phyloP scores from a whole-genome alignment of 148 eudicot genomes.

The Amaranthus hypochondriacus region DNA sequence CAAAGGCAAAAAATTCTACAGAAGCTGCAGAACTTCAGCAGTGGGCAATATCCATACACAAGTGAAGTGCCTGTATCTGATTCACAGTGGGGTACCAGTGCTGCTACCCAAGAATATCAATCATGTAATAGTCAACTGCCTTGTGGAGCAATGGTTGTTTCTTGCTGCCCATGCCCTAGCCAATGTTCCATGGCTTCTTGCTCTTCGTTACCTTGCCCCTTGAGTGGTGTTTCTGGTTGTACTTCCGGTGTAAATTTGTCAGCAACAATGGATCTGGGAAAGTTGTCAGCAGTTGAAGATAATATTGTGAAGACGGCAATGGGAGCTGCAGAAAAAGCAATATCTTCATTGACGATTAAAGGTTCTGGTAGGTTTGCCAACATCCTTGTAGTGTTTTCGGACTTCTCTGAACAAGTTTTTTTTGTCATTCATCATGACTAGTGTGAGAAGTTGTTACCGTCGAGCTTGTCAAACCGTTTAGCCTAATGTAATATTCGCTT shows the following conservation, averaged over 20 bases:
- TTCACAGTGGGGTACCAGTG: conserved; percentile 28
- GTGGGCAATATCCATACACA: conserved; percentile 35
- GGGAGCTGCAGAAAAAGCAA: conserved; percentile 72
- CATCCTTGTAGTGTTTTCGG: conserved; percentile 2
- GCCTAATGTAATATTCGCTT: neutral
- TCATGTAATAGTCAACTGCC: conserved; percentile 36
- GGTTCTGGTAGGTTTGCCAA: conserved; percentile 31
- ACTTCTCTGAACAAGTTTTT: neutral
- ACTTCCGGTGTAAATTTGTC: conserved; percentile 25
- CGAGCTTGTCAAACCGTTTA: neutral
- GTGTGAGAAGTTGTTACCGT: neutral
- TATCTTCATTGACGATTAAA: conserved; percentile 43
- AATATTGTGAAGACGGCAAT: conserved; percentile 50
- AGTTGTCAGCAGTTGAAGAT: conserved; percentile 29
- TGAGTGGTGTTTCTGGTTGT: conserved; percentile 29
- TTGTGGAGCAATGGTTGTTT: conserved; percentile 25
- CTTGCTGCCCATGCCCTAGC: conserved; percentile 45
- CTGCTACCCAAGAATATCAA: conserved; percentile 42
- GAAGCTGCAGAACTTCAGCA: conserved; percentile 54
- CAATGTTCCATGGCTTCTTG: conserved; percentile 47
- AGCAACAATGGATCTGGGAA: conserved; percentile 24
- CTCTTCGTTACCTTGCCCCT: conserved; percentile 33
- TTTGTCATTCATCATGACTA: neutral
- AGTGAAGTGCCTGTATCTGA: conserved; percentile 33
- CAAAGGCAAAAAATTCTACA: conserved; percentile 69